Conservation (phyloP, 2,329 filamentous ascomycete genomes). For the Tolypocladium ovalisporum region DNA sequence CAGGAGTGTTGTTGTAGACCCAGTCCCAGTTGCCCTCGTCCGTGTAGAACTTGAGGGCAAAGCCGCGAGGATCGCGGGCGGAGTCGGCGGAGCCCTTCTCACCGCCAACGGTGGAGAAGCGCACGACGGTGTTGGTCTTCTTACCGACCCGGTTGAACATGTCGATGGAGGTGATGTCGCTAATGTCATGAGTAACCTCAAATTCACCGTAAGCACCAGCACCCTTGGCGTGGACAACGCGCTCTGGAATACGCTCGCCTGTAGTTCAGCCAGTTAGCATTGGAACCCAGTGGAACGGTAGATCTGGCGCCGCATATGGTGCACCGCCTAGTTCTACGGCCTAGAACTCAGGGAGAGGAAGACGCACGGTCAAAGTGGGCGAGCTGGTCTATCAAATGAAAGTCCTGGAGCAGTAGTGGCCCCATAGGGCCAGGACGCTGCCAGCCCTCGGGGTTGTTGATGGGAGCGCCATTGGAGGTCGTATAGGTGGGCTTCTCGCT, state of each 20-base stretch:
- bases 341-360: neutral
- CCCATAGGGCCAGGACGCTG: conserved; percentile 46
- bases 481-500: conserved; percentile 48
- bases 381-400: conserved; percentile 53
- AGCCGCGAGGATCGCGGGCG: conserved; percentile 59
- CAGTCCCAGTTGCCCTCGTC: conserved; percentile 63
- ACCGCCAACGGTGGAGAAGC: conserved; percentile 63
- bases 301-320: no score
- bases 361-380: conserved; percentile 36
- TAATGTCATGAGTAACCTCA: conserved; percentile 46
- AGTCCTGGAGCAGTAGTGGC: conserved; percentile 52
- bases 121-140: conserved; percentile 46
- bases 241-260: conserved; percentile 37
- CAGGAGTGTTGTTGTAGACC: conserved; percentile 66
- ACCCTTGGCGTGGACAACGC: conserved; percentile 24
- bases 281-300: no score
- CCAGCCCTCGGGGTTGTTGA: conserved; percentile 34
- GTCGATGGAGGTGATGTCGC: conserved; percentile 41
- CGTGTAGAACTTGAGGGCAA: conserved; percentile 48
- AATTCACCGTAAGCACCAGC: conserved; percentile 44
- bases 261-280: neutral
- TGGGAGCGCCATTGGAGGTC: conserved; percentile 47
- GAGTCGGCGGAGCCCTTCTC: conserved; percentile 57
- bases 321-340: no score
- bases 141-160: conserved; percentile 43